These are phyloP conservation scores for Neurospora discreta DNA, from an alignment of 495 filamentous ascomycete species.

Conservation along the genomic window DNA sequence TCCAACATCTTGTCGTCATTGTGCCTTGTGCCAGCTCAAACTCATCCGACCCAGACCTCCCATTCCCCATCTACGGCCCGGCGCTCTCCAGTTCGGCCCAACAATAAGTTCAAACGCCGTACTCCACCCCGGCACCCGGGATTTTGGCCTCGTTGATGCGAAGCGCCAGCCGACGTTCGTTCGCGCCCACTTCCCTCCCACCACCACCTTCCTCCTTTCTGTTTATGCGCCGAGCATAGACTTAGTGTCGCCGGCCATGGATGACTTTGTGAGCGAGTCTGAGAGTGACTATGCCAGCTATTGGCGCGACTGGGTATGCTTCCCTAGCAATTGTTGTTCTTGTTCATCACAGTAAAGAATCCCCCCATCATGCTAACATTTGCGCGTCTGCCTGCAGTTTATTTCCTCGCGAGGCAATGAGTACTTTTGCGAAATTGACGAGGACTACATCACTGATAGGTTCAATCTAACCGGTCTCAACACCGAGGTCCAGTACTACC, in stretches of 20 bases:
- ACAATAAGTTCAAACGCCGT: background rate
- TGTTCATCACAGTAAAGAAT: background rate
- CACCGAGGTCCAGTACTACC: conserved; percentile 95
- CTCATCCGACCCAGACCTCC: background rate
- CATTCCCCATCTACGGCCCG: background rate
- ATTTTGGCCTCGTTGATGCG: background rate
- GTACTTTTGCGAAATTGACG: conserved; percentile 99
- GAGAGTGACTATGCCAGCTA: conserved; percentile 99
- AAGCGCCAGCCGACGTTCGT: background rate
- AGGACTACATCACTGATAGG: conserved; percentile 95
- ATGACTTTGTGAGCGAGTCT: conserved; percentile 94
- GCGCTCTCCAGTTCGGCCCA: background rate
- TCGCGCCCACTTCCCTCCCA: background rate
- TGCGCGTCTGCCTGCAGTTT: conserved; percentile 48
- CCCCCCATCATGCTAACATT: background rate
- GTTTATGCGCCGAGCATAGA: background rate
- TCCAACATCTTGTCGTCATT: background rate
- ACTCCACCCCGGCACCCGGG: background rate
- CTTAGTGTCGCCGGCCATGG: conserved; percentile 43
- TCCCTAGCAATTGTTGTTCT: conserved; percentile 3
- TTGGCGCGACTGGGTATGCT: conserved; percentile 96
- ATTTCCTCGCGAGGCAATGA: conserved; percentile 96
- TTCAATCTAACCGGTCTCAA: conserved; percentile 98
- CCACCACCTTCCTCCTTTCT: background rate
- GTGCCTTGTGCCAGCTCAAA: background rate